These are phyloP conservation scores for Colletotrichum tropicale DNA, from an alignment of 2,329 filamentous ascomycete genomes.

Conservation along the genomic window DNA sequence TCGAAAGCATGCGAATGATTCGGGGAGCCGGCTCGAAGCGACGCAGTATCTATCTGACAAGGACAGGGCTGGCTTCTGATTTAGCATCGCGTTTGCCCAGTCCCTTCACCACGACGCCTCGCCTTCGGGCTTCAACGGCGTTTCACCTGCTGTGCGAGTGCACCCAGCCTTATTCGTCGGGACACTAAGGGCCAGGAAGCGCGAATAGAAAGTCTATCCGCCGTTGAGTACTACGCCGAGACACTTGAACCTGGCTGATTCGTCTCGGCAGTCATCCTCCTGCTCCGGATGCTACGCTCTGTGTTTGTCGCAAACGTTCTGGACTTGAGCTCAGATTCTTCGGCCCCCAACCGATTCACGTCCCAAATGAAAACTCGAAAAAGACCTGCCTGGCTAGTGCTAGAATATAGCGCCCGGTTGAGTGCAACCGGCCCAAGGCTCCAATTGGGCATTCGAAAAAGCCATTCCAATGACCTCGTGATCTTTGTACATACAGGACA, in stretches of 20 bases:
- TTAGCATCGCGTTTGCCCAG: not conserved
- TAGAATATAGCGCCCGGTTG: not conserved
- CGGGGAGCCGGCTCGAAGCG: not conserved
- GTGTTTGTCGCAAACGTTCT: not conserved
- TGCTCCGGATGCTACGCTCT: conserved; percentile 1
- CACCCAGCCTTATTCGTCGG: not conserved
- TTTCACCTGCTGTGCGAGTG: not conserved
- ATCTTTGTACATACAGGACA: not conserved
- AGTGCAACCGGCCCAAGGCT: not conserved
- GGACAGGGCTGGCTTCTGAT: not conserved
- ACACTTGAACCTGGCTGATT: not conserved
- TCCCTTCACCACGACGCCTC: not conserved
- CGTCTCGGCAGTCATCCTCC: not conserved
- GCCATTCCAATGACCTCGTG: not conserved
- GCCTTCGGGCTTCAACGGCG: conserved; percentile 2
- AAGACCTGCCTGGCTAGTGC: not conserved
- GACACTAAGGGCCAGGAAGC: not conserved
- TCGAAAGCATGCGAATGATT: not conserved
- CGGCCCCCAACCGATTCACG: not conserved
- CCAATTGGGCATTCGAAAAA: not conserved
- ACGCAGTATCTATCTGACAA: not conserved
- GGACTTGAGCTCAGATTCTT: not conserved
- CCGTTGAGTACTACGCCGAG: not conserved
- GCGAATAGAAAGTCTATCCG: conserved; percentile 11
- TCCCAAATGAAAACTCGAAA: not conserved